Evolutionary conservation across 305 asterid genomes (phyloP).

Genomic region (Caryopteris hybrid): DNA sequence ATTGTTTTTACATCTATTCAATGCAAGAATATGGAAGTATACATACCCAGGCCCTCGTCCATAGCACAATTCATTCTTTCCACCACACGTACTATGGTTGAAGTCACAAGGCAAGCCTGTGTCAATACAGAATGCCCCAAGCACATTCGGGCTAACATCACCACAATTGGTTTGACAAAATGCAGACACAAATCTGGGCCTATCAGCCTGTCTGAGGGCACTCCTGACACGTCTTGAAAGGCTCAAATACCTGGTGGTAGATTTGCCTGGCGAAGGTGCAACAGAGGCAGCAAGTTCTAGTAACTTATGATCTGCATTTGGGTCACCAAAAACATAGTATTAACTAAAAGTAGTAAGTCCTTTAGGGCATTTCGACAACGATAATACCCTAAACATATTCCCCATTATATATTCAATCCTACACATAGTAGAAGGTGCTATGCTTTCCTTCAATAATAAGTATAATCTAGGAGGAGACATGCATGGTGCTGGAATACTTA

Average conservation of each 20-base stretch:
- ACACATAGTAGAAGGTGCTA: not conserved
- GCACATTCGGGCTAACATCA: slow-evolving; percentile 98
- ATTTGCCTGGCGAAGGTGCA: slow-evolving; percentile 62
- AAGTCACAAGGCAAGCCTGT: slow-evolving; percentile 94
- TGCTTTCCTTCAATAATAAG: slow-evolving; percentile 2
- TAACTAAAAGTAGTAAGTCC: not conserved
- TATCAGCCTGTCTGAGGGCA: slow-evolving; percentile 64
- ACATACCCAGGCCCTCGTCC: slow-evolving; percentile 98
- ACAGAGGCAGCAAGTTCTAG: slow-evolving; percentile 89
- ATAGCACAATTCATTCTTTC: slow-evolving; percentile 93
- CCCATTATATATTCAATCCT: slow-evolving; percentile 6
- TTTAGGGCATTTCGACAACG: not conserved
- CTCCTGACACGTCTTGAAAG: slow-evolving; percentile 84
- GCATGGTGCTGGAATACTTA: slow-evolving; percentile 36
- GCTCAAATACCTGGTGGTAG: slow-evolving; percentile 61
- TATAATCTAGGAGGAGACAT: not conserved
- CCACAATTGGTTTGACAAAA: slow-evolving; percentile 98
- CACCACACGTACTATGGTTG: slow-evolving; percentile 96
- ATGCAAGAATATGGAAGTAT: slow-evolving; percentile 5
- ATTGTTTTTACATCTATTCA: not conserved
- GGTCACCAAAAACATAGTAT: slow-evolving; percentile 15
- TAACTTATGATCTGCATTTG: slow-evolving; percentile 75
- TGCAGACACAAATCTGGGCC: slow-evolving; percentile 87
- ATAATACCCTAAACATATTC: slow-evolving; percentile 8
- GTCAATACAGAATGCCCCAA: slow-evolving; percentile 91